phyloP scores from a whole-genome alignment of 2,329 filamentous ascomycete species.

The Sclerotinia sclerotiorum region DNA sequence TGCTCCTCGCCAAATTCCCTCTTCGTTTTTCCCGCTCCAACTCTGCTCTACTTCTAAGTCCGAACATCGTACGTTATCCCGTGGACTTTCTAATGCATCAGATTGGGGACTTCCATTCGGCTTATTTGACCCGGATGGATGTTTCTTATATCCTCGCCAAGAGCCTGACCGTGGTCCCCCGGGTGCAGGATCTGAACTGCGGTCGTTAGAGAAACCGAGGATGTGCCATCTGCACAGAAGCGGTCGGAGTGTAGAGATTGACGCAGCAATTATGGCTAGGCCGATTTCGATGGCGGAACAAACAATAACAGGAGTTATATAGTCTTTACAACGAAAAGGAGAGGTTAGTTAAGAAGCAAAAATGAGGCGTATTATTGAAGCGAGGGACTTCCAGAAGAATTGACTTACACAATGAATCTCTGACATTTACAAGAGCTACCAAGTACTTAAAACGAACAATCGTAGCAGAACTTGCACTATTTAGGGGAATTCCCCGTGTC shows the following conservation, averaged over 20 bases:
- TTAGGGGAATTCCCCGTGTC: background rate
- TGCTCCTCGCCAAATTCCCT: background rate
- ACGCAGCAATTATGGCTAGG: constrained; percentile 12
- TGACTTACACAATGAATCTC: constrained; percentile 15
- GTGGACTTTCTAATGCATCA: background rate
- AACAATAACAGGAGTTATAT: background rate
- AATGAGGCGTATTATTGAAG: no score
- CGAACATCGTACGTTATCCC: background rate
- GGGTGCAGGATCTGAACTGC: background rate
- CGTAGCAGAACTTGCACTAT: constrained; percentile 19
- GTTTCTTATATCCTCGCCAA: background rate
- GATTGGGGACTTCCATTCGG: no score
- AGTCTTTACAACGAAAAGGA: background rate
- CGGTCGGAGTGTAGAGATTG: constrained; percentile 12
- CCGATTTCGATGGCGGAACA: constrained; percentile 3
- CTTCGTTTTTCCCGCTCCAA: background rate
- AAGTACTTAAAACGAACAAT: constrained; percentile 14
- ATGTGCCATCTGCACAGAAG: background rate
- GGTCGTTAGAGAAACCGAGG: background rate
- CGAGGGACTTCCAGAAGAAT: background rate
- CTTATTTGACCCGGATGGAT: no score
- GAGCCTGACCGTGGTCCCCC: background rate
- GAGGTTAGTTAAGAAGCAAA: background rate
- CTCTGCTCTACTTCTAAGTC: background rate
- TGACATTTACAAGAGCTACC: background rate